phyloP scores from a whole-genome alignment of 345 rosid species.

The Mallotus nudiflorus region DNA sequence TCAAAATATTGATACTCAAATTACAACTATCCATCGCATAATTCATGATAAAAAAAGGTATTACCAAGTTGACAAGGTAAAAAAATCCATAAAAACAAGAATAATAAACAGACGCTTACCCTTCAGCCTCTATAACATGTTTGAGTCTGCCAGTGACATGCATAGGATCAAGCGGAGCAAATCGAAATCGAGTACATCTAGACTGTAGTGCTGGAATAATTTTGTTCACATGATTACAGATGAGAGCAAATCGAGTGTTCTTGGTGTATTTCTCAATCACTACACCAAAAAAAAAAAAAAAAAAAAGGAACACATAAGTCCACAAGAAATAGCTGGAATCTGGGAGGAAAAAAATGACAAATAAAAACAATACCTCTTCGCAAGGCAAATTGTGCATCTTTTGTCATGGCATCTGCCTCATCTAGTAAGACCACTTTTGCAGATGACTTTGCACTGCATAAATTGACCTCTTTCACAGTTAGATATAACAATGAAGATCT shows the following conservation, averaged over 20 bases:
- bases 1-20: no score
- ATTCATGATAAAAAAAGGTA: background rate
- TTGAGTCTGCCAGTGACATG: slow-evolving; percentile 79
- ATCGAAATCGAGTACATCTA: slow-evolving; percentile 92
- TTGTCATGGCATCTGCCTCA: slow-evolving; percentile 99
- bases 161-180: slow-evolving; percentile 85
- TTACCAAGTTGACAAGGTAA: background rate
- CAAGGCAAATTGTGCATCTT: slow-evolving; percentile 97
- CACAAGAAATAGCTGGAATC: background rate
- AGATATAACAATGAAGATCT: slow-evolving; percentile 6
- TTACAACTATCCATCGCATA: no score
- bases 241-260: slow-evolving; percentile 90
- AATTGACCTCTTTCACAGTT: slow-evolving; percentile 7
- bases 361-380: slow-evolving; percentile 62
- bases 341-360: background rate
- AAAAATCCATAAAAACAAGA: background rate
- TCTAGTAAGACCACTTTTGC: slow-evolving; percentile 92
- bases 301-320: slow-evolving; percentile 19
- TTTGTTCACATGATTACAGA: slow-evolving; percentile 94
- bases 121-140: slow-evolving; percentile 74
- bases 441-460: slow-evolving; percentile 60
- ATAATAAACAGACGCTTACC: slow-evolving; percentile 42
- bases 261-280: slow-evolving; percentile 97
- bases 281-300: slow-evolving; percentile 27
- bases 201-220: slow-evolving; percentile 97